These are phyloP conservation scores for Aspergillus hortae DNA, from an alignment of 2,329 filamentous ascomycete species.

Conservation along the genomic window DNA sequence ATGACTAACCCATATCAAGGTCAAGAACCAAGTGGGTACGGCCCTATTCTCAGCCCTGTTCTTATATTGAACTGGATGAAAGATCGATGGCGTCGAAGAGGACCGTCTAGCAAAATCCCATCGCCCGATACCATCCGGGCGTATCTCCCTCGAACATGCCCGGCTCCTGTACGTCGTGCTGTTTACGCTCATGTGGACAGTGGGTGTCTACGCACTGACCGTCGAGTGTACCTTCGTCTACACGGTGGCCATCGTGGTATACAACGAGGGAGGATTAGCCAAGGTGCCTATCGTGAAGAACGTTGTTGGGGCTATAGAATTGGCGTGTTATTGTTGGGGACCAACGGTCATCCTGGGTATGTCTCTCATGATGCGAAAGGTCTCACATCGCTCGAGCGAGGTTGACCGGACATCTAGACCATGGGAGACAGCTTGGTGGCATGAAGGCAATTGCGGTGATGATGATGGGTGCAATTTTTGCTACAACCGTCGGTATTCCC, in stretches of 20 bases:
- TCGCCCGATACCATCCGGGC: slow-evolving; percentile 1
- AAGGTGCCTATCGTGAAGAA: background rate
- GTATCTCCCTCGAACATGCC: background rate
- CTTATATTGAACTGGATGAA: background rate
- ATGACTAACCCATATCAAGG: background rate
- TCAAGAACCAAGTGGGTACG: slow-evolving; percentile 1
- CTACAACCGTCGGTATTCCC: background rate
- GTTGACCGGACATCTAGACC: background rate
- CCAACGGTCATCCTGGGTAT: background rate
- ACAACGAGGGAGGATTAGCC: slow-evolving; percentile 1
- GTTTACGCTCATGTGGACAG: slow-evolving; percentile 1
- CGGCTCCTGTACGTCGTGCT: background rate
- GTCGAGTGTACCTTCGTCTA: background rate
- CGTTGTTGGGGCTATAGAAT: background rate
- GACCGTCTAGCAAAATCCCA: slow-evolving; percentile 1
- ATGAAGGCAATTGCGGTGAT: slow-evolving; percentile 1
- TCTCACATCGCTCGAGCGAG: no score
- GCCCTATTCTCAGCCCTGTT: background rate
- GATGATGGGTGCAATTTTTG: slow-evolving; percentile 2
- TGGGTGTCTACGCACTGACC: background rate
- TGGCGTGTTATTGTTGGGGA: slow-evolving; percentile 4
- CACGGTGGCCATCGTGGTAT: background rate
- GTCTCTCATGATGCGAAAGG: background rate
- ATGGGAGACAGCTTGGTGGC: slow-evolving; percentile 1
- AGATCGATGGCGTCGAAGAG: slow-evolving; percentile 4